These are phyloP conservation scores for Penicillium sp. DNA, from an alignment of 2,329 filamentous ascomycete species.

Conservation along the genomic window DNA sequence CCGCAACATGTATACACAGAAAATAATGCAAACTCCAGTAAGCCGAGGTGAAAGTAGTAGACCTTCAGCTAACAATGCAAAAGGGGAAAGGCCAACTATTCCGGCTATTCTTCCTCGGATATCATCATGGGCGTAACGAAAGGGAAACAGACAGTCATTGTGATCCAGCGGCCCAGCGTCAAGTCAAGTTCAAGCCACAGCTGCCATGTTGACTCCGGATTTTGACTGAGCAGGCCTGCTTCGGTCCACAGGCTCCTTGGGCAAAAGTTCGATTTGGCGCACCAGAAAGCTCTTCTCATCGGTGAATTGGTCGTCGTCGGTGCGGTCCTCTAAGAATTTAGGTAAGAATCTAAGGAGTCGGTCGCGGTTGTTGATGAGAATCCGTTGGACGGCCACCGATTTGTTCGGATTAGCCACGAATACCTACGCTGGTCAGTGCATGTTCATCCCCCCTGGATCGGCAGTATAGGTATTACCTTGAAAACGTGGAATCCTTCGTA, in stretches of 20 bases:
- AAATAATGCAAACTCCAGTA: constrained; percentile 17
- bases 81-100: constrained; percentile 1
- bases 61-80: constrained; percentile 17
- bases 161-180: constrained; percentile 12
- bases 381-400: constrained; percentile 90
- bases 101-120: constrained; percentile 10
- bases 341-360: constrained; percentile 84
- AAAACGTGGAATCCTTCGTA: constrained; percentile 99
- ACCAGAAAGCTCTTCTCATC: constrained; percentile 97
- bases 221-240: constrained; percentile 26
- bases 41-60: constrained; percentile 15
- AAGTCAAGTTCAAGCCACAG: constrained; percentile 24
- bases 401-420: constrained; percentile 99
- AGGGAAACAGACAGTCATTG: constrained; percentile 4
- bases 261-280: constrained; percentile 69
- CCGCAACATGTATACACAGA: constrained; percentile 2
- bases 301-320: constrained; percentile 96
- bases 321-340: constrained; percentile 88
- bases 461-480: constrained; percentile 55
- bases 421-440: constrained; percentile 51
- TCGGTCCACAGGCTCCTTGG: constrained; percentile 41
- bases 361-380: constrained; percentile 92
- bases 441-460: constrained; percentile 1
- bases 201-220: constrained; percentile 27
- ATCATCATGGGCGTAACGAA: constrained; percentile 10